These are phyloP conservation scores for Cladosporium austrohemisphaericum DNA, from an alignment of 2,329 filamentous ascomycete species.

Conservation along the genomic window DNA sequence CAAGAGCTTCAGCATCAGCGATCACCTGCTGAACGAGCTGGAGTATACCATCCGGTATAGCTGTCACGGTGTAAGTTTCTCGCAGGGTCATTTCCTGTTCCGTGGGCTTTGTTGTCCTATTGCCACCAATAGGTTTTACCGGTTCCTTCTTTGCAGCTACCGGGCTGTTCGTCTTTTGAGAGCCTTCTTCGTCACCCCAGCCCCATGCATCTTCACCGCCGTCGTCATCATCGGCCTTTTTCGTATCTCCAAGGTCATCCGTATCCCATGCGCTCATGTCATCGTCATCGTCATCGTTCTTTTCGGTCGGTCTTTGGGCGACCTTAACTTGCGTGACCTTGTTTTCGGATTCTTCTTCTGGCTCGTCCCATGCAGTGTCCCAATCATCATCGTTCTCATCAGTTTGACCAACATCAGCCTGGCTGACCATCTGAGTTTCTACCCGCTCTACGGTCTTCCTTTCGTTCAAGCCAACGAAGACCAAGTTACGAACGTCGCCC, in stretches of 20 bases:
- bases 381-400: conserved; percentile 58
- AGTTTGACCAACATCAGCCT: conserved; percentile 52
- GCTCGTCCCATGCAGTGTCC: conserved; percentile 74
- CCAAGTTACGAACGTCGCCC: conserved; percentile 65
- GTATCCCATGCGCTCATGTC: conserved; percentile 50
- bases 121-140: conserved; percentile 31
- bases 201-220: conserved; percentile 67
- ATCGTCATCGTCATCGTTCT: conserved; percentile 45
- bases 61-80: conserved; percentile 85
- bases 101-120: conserved; percentile 23
- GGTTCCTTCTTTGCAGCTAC: conserved; percentile 28
- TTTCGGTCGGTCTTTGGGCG: conserved; percentile 19
- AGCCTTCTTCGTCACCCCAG: conserved; percentile 67
- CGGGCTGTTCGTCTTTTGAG: conserved; percentile 21
- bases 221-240: conserved; percentile 19
- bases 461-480: conserved; percentile 63
- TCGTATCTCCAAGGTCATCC: conserved; percentile 36
- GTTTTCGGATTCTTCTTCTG: conserved; percentile 43
- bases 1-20: conserved; percentile 51
- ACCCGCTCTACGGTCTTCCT: conserved; percentile 73
- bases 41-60: conserved; percentile 76
- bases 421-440: conserved; percentile 76
- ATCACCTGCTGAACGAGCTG: conserved; percentile 57
- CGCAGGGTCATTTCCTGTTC: conserved; percentile 60
- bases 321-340: conserved; percentile 21